Conservation (phyloP, 768 basidiomycete species). For the Termitomyces sp. region DNA sequence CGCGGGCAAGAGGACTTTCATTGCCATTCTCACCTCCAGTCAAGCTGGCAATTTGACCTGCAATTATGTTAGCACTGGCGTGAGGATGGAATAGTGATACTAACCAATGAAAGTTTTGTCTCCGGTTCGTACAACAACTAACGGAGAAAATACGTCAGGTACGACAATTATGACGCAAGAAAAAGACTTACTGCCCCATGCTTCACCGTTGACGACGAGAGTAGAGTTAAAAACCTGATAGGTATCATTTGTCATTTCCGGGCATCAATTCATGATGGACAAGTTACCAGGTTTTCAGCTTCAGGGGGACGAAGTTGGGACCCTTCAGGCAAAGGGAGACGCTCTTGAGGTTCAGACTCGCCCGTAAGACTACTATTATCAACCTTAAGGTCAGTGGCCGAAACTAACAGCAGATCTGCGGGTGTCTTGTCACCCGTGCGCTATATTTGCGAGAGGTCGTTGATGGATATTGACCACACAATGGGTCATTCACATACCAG, state of each 20-base stretch:
- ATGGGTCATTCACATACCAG: constrained; percentile 32
- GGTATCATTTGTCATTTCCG: neutral
- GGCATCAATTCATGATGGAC: neutral
- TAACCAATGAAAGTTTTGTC: constrained; percentile 61
- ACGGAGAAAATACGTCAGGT: neutral
- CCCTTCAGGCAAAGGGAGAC: constrained; percentile 41
- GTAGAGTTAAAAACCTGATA: constrained; percentile 65
- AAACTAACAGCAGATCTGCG: constrained; percentile 57
- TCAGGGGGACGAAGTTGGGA: constrained; percentile 45
- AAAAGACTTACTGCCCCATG: constrained; percentile 48
- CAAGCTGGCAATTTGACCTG: constrained; percentile 63
- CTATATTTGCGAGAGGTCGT: constrained; percentile 23
- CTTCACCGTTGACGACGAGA: constrained; percentile 66
- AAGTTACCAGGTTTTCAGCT: constrained; percentile 54
- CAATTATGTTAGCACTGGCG: neutral
- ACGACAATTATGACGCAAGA: neutral
- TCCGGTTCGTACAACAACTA: constrained; percentile 62
- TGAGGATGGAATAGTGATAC: neutral
- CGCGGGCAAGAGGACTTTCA: constrained; percentile 57
- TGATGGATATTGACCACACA: neutral
- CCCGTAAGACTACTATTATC: constrained; percentile 70
- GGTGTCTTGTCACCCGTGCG: constrained; percentile 68
- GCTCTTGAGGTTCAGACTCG: constrained; percentile 66
- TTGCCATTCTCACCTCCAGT: constrained; percentile 62
- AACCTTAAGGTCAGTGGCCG: constrained; percentile 57